These are phyloP conservation scores for Albugo laibachii DNA, from an alignment of 352 stramenopile species.

Conservation along the genomic window DNA sequence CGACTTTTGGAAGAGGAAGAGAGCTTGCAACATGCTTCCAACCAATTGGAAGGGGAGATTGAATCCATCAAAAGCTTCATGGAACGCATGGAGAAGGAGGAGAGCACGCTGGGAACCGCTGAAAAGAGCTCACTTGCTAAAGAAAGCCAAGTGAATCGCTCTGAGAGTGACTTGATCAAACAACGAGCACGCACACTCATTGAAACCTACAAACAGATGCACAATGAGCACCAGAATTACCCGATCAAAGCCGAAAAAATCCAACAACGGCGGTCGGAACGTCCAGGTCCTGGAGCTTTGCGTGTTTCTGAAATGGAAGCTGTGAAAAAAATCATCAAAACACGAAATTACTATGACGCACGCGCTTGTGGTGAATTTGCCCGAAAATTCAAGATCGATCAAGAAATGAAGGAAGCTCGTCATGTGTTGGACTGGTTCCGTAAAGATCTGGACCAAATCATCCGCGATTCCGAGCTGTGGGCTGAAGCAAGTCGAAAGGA, in stretches of 20 bases:
- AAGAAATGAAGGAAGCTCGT: slow-evolving; percentile 67
- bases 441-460: slow-evolving; percentile 47
- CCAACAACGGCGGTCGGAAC: slow-evolving; percentile 52
- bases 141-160: slow-evolving; percentile 61
- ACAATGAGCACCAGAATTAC: slow-evolving; percentile 70
- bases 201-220: slow-evolving; percentile 81
- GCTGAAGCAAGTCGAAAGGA: slow-evolving; percentile 66
- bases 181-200: slow-evolving; percentile 62
- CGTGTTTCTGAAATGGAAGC: slow-evolving; percentile 56
- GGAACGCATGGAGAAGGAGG: slow-evolving; percentile 79
- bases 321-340: slow-evolving; percentile 62
- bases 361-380: slow-evolving; percentile 58
- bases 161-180: slow-evolving; percentile 64
- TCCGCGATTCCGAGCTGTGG: slow-evolving; percentile 76
- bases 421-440: slow-evolving; percentile 76
- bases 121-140: slow-evolving; percentile 74
- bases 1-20: slow-evolving; percentile 70
- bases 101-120: slow-evolving; percentile 56
- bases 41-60: slow-evolving; percentile 65
- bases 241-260: slow-evolving; percentile 62
- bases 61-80: slow-evolving; percentile 79
- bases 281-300: slow-evolving; percentile 38
- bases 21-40: slow-evolving; percentile 62
- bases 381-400: slow-evolving; percentile 69
- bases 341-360: slow-evolving; percentile 77